Base-by-base conservation (phyloP, 1,284 basidiomycete species). In the Rhizoctonia solani region DNA sequence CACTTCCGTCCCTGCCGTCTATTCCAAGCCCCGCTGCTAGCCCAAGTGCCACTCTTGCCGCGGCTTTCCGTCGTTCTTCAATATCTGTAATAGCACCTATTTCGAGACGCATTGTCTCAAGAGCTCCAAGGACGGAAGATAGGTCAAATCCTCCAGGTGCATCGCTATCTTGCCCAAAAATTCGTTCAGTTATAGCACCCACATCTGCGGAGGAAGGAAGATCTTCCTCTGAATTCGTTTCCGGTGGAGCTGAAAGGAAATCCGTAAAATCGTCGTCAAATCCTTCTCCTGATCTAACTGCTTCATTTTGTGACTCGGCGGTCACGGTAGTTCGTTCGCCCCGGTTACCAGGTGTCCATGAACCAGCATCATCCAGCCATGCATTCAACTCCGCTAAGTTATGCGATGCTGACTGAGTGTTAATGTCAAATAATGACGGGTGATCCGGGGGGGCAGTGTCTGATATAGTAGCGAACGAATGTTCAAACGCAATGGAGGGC, bases 241-340 rank as follows among this genome's bases (percentile, higher is more conserved):
- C 69, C 30, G 76, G 73, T 44, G 85, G 81, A 19, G 83, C 87
- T 21, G 86, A 85, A 16, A 90, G 81, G 70, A 89, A 90, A 30
- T 84, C 85, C 1, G 86, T 82, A 74, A 92, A 92, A 74, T 92
- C 88, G 72, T 92, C 90, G 65, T 92, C 90, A 72, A 92, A 92
- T 4, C 82, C 82, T 69, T 74, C 73, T 3, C 39, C 44, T 29
- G 71, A 69, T 58, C 71, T 74, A 69, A 19, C 72, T 6, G 54
- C 23, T 30, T 25, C 19, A 23, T 25, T 13, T 5, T 34, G 27
- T 21, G 68, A 42, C 16, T 5, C 73, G 76, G 21, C 74, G 73
- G 11, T 75, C 13, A 19, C 72, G 16, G 73, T 75, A n/a, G 74
- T 72, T 27, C 34, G 72, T 25, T 23, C 46, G 11, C 30, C 21